These are phyloP conservation scores for Dittrichia graveolens DNA, from an alignment of 129 eudicot species.

Conservation along the genomic window DNA sequence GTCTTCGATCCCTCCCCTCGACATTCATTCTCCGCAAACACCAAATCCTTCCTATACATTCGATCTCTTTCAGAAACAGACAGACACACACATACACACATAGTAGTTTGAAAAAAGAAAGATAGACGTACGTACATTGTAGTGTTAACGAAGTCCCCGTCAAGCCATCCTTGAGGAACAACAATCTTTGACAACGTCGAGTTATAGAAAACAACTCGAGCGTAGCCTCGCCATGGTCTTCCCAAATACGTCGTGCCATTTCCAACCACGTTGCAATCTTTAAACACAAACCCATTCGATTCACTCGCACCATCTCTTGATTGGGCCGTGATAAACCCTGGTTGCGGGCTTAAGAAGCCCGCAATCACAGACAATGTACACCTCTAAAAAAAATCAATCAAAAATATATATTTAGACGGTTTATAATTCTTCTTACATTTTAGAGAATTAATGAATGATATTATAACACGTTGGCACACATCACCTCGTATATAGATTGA, in stretches of 20 bases:
- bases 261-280: conserved; percentile 53
- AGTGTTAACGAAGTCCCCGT: conserved; percentile 28
- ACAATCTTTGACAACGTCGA: conserved; percentile 40
- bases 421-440: too few relatives aligned
- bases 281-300: conserved; percentile 64
- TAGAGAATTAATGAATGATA: too few relatives aligned
- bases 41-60: conserved; percentile 39
- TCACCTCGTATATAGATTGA: conserved; percentile 85
- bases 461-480: too few relatives aligned
- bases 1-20: conserved; percentile 52
- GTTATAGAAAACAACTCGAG: conserved; percentile 68
- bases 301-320: conserved; percentile 41
- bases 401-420: too few relatives aligned
- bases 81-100: too few relatives aligned
- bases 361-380: conserved; percentile 53
- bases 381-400: conserved; percentile 35
- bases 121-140: conserved; percentile 34
- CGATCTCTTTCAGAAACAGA: not conserved
- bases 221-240: conserved; percentile 69
- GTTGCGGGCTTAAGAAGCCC: conserved; percentile 34
- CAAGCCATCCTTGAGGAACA: conserved; percentile 66
- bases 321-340: conserved; percentile 79
- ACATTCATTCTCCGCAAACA: conserved; percentile 57
- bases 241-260: conserved; percentile 59
- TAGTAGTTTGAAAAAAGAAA: not conserved